These are phyloP conservation scores for Sporothrix variecibatus DNA, from an alignment of 2,329 filamentous ascomycete species.

Conservation along the genomic window DNA sequence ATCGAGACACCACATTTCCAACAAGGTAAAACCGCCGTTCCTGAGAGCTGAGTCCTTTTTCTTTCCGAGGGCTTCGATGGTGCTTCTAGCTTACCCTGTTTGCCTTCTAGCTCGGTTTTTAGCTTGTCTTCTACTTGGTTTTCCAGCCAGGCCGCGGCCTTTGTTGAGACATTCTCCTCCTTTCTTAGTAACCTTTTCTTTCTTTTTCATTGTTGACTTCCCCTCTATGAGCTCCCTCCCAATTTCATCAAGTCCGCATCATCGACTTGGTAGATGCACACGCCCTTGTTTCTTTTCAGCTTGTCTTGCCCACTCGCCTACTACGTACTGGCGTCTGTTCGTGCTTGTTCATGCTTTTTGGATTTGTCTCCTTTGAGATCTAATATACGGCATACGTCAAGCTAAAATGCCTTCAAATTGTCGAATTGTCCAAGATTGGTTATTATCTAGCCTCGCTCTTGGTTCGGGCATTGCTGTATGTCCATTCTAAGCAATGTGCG, in stretches of 20 bases:
- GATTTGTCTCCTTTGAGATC: background rate
- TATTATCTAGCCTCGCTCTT: background rate
- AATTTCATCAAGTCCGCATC: background rate
- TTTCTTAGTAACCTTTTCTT: background rate
- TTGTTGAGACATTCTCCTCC: background rate
- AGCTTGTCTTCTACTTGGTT: background rate
- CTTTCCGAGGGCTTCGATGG: slow-evolving; percentile 5
- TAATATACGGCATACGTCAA: background rate
- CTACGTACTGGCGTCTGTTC: background rate
- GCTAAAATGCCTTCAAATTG: background rate
- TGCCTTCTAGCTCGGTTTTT: slow-evolving; percentile 15
- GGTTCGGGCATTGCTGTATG: background rate
- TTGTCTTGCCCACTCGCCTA: background rate
- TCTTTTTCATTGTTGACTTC: background rate
- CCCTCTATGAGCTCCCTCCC: background rate
- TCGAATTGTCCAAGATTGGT: background rate
- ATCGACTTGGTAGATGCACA: background rate
- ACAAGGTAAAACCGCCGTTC: background rate
- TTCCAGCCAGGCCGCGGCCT: background rate
- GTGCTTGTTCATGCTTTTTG: background rate
- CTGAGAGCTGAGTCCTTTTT: background rate
- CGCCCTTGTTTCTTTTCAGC: background rate
- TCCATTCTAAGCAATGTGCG: background rate
- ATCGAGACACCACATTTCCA: background rate
- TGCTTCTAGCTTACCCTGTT: slow-evolving; percentile 15